These are phyloP conservation scores for Schwanniomyces polymorphus DNA, from an alignment of 805 yeast genomes.

Conservation along the genomic window DNA sequence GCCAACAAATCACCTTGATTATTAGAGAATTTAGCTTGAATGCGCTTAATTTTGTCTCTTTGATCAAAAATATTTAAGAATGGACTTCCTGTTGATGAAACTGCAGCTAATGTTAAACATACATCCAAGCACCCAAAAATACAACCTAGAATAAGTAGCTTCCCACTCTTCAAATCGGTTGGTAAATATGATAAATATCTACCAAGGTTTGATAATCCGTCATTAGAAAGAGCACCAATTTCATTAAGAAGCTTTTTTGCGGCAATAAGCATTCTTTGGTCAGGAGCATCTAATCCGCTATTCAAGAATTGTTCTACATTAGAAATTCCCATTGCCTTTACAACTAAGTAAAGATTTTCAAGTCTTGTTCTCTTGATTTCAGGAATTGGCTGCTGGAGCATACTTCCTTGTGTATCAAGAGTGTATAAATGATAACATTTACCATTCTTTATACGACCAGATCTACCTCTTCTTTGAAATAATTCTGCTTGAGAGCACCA, in stretches of 20 bases:
- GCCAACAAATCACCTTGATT: constrained; percentile 79
- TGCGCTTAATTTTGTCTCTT: constrained; percentile 59
- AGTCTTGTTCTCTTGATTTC: constrained; percentile 84
- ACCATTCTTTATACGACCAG: constrained; percentile 93
- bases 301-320: constrained; percentile 69
- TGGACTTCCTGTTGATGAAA: constrained; percentile 72
- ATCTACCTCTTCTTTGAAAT: constrained; percentile 91
- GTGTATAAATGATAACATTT: constrained; percentile 80
- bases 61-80: constrained; percentile 62
- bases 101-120: constrained; percentile 79
- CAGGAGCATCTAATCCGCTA: constrained; percentile 83
- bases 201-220: constrained; percentile 72
- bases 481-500: constrained; percentile 93
- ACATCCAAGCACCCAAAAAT: constrained; percentile 79
- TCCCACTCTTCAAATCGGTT: constrained; percentile 82
- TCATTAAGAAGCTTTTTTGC: constrained; percentile 57
- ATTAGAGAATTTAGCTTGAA: constrained; percentile 39
- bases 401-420: constrained; percentile 48
- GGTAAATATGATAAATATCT: constrained; percentile 79
- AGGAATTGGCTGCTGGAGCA: constrained; percentile 79
- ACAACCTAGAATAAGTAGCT: constrained; percentile 74
- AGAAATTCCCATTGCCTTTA: constrained; percentile 83
- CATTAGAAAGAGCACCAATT: constrained; percentile 65
- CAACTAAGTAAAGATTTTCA: constrained; percentile 79
- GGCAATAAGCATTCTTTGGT: constrained; percentile 44